Evolutionary conservation across 768 basidiomycete species (phyloP).

Genomic region (Terana coerulea): DNA sequence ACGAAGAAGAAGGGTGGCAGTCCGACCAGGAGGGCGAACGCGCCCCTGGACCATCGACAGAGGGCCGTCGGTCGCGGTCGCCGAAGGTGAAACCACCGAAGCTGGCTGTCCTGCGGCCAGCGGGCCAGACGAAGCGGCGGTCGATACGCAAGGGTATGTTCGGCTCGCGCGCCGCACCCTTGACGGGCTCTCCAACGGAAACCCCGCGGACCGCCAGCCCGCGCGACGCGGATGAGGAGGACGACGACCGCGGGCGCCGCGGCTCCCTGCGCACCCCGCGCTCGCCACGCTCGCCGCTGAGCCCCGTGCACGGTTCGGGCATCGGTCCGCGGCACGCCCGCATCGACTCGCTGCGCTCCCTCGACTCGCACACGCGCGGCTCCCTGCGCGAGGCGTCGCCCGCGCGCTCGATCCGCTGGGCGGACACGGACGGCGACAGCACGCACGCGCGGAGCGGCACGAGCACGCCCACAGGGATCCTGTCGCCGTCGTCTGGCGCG

Average conservation of each 20-base stretch:
- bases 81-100: slow-evolving; percentile 20
- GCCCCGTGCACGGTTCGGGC: slow-evolving; percentile 12
- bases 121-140: slow-evolving; percentile 9
- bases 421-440: slow-evolving; percentile 29
- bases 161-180: slow-evolving; percentile 10
- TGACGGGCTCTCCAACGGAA: neutral
- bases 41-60: slow-evolving; percentile 5
- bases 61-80: slow-evolving; percentile 13
- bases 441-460: slow-evolving; percentile 13
- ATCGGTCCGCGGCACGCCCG: slow-evolving; percentile 24
- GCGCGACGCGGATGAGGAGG: slow-evolving; percentile 7
- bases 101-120: slow-evolving; percentile 14
- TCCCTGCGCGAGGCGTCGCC: slow-evolving; percentile 40
- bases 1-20: slow-evolving; percentile 62
- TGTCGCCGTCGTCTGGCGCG: slow-evolving; percentile 15
- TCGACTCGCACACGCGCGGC: slow-evolving; percentile 9
- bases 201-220: neutral
- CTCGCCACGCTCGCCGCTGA: slow-evolving; percentile 5
- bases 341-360: slow-evolving; percentile 27
- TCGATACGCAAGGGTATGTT: slow-evolving; percentile 16
- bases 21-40: slow-evolving; percentile 46
- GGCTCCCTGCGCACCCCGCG: neutral
- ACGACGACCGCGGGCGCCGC: slow-evolving; percentile 20
- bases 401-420: slow-evolving; percentile 45
- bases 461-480: slow-evolving; percentile 16